Evolutionary conservation across 2,329 filamentous ascomycete genomes (phyloP), one percentile per base, ranked within the genome.

Genomic region (Ciborinia camelliae): DNA sequence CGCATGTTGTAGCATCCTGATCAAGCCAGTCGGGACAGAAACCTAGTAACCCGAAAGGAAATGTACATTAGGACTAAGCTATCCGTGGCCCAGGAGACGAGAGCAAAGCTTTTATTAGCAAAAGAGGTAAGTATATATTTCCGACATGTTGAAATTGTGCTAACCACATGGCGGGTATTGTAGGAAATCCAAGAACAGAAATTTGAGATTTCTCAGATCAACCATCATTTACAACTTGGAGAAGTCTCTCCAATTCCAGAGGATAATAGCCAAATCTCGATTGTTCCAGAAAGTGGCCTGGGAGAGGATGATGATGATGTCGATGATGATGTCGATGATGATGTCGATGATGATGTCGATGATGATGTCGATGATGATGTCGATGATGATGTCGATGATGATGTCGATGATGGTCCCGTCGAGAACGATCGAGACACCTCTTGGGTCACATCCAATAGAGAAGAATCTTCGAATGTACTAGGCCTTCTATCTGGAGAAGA

Each of bases 141-240:
- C 3, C n/a, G 8, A 3, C 5, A 18, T 32, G 15, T 2, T 20
- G 3, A 20, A 15, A 30, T n/a, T n/a, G 5, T 12, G n/a, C 50
- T 52, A 35, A 52, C 23, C 30, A 35, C 20, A 15, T 32, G 5
- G 6, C 10, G 2, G 9, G 3, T 32, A 15, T n/a, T 52, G 14
- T 52, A 52, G 55, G 39, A 58, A 20, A 47, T 58, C 14, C 55
- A 15, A 20, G 35, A 35, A 15, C 55, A 58, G 6, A 58, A 58
- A 14, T 15, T 35, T 7, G 55, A 47, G 2, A 58, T 58, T 26
- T 35, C 28, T 2, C 14, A 23, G 28, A n/a, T 10, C 8, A n/a
- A 47, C 1, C 43, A 15, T 0, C 4, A 58, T 20, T 20, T 26
- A 7, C 20, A 12, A 12, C 41, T 58, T 47, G 12, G 28, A 12